phyloP scores from a whole-genome alignment of 257 asterid species.

The Catharanthus roseus region DNA sequence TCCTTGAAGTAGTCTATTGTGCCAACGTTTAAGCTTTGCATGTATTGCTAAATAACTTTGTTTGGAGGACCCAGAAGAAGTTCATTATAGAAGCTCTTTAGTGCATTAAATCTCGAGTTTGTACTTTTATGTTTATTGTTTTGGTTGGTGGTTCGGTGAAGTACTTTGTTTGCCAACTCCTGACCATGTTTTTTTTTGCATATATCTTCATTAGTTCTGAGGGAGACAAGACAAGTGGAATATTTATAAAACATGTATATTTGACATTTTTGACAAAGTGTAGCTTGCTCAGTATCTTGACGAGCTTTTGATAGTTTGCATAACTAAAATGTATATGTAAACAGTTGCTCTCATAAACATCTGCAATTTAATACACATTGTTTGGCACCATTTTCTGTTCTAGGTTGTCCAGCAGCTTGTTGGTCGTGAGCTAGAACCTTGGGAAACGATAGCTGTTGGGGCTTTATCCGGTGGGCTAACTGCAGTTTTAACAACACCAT shows the following conservation, averaged over 20 bases:
- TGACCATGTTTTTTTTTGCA: not conserved
- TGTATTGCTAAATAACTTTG: not conserved
- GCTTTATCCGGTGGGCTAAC: conserved; percentile 82
- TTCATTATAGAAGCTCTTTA: too few relatives aligned
- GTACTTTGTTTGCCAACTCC: not conserved
- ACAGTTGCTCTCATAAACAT: not conserved
- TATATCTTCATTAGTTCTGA: not conserved
- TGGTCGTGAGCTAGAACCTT: conserved; percentile 62
- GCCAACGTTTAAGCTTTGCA: not conserved
- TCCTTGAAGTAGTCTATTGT: not conserved
- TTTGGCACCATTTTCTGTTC: conserved; percentile 2
- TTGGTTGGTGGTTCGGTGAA: not conserved
- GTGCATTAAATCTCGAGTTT: not conserved
- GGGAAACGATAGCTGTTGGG: conserved; percentile 83
- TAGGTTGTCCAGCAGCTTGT: conserved; percentile 57
- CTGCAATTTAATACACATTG: too few relatives aligned
- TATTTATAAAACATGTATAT: not conserved
- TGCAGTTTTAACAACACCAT: conserved; percentile 72
- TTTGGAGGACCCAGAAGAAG: too few relatives aligned
- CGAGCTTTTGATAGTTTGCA: not conserved
- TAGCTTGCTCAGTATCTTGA: not conserved
- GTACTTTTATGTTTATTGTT: not conserved
- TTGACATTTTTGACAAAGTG: not conserved
- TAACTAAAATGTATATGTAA: not conserved
- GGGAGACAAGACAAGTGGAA: not conserved